Base-by-base conservation (phyloP, 139 green algal genomes). In the Spirogloea muscicola region DNA sequence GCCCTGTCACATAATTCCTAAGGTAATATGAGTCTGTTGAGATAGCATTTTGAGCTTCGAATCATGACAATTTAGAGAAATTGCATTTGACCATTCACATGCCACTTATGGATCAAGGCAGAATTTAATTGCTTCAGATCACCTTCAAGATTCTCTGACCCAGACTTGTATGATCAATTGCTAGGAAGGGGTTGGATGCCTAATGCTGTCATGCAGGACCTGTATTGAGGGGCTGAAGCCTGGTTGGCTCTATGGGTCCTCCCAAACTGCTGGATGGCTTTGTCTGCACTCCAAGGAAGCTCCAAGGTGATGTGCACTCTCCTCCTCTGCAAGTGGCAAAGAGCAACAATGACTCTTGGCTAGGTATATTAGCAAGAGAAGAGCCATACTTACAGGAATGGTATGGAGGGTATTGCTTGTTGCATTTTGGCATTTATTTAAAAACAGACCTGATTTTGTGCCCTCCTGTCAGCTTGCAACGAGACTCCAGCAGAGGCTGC, bases 261-360 rank as follows among this genome's bases (percentile, higher is more conserved):
- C 1, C 90, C 90, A 82, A 95, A 90, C 88, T 93, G 89, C 82
- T 95, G 90, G 16, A 95, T 89, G 33, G 87, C 86, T 52, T 87
- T 86, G 74, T 91, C 86, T n/a, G 86, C 78, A 65, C 51, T 79
- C 76, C 76, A 83, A 3, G 76, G 68, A 6, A 83, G 68, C 68
- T 83, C 76, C 6, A 83, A 18, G 5, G 76, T 83, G 33, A 83
- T 66, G 58, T 83, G 76, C 34, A 83, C 57, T 6, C 76, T 66
- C 1, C 76, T 36, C 37, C 76, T 36, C 72, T 80, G 72, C 68
- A 43, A 31, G 31, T 7, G 37, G 9, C 38, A 55, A 55, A 55
- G 46, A 21, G 21, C 46, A 21, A 55, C 21, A 31, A 31, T 21
- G 21, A 55, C 46, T 31, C 21, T 31, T 21, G 21, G 21, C 21